These are phyloP conservation scores for Phytopythium chamaehyphon DNA, from an alignment of 352 stramenopile species.

Conservation along the genomic window DNA sequence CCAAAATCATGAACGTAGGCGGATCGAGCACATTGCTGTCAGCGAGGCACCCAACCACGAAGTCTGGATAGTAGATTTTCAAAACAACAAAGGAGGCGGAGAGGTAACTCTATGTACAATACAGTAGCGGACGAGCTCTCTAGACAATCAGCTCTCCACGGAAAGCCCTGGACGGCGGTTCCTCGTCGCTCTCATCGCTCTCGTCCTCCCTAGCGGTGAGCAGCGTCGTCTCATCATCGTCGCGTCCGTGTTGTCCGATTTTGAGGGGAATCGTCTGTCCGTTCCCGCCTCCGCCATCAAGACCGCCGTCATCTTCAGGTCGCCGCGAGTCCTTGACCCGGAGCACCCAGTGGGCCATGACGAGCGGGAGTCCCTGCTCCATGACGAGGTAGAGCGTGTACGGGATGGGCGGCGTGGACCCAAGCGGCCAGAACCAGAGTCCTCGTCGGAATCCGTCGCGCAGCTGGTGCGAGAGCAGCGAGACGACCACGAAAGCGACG, in stretches of 20 bases:
- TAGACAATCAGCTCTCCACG: conserved; percentile 3
- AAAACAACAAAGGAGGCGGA: too few species aligned
- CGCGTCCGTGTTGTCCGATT: background rate
- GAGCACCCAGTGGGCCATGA: conserved; percentile 28
- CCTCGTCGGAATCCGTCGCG: conserved; percentile 56
- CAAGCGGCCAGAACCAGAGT: conserved; percentile 71
- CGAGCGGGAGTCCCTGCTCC: conserved; percentile 46
- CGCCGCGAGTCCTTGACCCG: background rate
- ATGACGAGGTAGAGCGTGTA: conserved; percentile 64
- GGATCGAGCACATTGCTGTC: too few species aligned
- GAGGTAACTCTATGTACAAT: too few species aligned
- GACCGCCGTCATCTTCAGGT: background rate
- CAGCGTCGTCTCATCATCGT: background rate
- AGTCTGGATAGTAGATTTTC: too few species aligned
- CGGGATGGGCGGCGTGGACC: conserved; percentile 54
- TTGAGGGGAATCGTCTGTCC: background rate
- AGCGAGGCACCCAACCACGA: too few species aligned
- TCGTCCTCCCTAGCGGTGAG: conserved; percentile 2
- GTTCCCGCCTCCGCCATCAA: background rate
- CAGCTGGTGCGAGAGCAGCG: conserved; percentile 65
- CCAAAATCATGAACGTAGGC: too few species aligned
- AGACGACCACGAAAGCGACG: conserved; percentile 49
- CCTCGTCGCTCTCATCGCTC: background rate
- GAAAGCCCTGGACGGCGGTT: background rate
- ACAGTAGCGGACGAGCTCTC: too few species aligned